phyloP scores from a whole-genome alignment of 2,329 filamentous ascomycete species.

The Xylariaceae sp. region DNA sequence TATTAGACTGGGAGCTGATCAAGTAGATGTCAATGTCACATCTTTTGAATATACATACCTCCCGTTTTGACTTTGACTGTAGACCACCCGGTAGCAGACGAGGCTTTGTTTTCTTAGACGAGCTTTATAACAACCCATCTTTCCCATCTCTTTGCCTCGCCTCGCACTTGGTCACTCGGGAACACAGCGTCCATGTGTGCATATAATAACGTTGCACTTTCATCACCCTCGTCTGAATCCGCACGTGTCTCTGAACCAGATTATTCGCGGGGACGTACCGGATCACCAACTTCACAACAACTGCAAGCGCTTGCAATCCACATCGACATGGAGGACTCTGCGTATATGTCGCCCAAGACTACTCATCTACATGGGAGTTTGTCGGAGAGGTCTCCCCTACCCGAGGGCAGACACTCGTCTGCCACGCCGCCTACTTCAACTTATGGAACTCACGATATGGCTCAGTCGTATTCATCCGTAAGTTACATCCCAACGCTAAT shows the following conservation, averaged over 20 bases:
- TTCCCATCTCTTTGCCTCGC: conserved; percentile 16
- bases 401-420: conserved; percentile 24
- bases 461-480: conserved; percentile 38
- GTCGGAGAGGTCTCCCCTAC: conserved; percentile 21
- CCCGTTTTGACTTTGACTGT: conserved; percentile 5
- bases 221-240: conserved; percentile 26
- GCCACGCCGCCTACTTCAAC: conserved; percentile 33
- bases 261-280: conserved; percentile 14
- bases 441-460: conserved; percentile 37
- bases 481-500: conserved; percentile 18
- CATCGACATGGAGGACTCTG: conserved; percentile 37
- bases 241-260: conserved; percentile 26
- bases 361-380: conserved; percentile 33
- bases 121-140: conserved; percentile 25
- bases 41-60: conserved; percentile 1
- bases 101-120: conserved; percentile 21
- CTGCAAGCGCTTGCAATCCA: conserved; percentile 20
- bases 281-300: conserved; percentile 26
- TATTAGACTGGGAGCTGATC: too few species aligned
- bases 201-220: conserved; percentile 33
- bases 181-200: conserved; percentile 31
- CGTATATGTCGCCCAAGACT: conserved; percentile 32
- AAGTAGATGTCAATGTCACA: background rate
- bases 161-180: conserved; percentile 19
- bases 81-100: conserved; percentile 1